These are phyloP conservation scores for Corylus avellana DNA, from an alignment of 306 rosid genomes.

Conservation along the genomic window DNA sequence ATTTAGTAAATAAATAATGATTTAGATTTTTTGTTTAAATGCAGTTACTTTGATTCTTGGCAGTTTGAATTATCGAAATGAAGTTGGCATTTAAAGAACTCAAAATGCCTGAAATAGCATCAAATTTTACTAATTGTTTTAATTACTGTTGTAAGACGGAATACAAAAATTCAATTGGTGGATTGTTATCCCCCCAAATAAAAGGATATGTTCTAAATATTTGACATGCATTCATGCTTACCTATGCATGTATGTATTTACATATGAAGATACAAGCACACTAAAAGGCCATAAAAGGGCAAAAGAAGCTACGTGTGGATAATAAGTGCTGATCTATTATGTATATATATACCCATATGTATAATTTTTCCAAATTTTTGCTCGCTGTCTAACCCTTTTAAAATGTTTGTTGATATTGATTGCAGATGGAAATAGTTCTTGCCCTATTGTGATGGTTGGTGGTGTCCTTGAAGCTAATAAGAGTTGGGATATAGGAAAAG, in stretches of 20 bases:
- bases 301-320: not conserved
- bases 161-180: not conserved
- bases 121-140: not conserved
- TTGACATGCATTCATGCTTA: not conserved
- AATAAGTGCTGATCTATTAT: not conserved
- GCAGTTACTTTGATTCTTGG: not conserved
- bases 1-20: not conserved
- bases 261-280: not conserved
- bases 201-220: not conserved
- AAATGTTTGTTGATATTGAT: not conserved
- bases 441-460: constrained; percentile 95
- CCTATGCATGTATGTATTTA: not conserved
- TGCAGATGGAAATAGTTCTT: constrained; percentile 72
- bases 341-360: not conserved
- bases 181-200: not conserved
- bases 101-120: not conserved
- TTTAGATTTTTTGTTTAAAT: not conserved
- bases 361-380: not conserved
- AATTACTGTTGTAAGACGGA: not conserved
- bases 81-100: not conserved
- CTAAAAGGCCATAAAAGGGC: not conserved
- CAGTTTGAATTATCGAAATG: not conserved
- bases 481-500: constrained; percentile 88
- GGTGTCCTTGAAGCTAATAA: constrained; percentile 94
- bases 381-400: not conserved